These are phyloP conservation scores for Acer campestre DNA, from an alignment of 345 rosid genomes.

Conservation along the genomic window DNA sequence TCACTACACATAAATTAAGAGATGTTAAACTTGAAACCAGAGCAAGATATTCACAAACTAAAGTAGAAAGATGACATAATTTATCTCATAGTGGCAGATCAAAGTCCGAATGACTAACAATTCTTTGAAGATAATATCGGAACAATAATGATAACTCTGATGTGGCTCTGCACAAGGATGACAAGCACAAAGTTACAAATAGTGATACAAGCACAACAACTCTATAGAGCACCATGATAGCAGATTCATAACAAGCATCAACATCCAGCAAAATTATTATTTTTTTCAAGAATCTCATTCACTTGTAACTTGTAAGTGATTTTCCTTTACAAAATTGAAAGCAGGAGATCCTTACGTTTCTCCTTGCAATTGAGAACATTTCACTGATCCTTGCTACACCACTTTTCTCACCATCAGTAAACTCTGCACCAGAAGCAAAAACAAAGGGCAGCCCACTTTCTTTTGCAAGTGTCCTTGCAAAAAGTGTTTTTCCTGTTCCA, in stretches of 20 bases:
- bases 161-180: background rate
- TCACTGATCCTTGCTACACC: conserved; percentile 91
- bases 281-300: background rate
- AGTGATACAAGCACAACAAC: background rate
- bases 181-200: background rate
- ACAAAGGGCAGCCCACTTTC: conserved; percentile 95
- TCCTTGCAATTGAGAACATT: conserved; percentile 87
- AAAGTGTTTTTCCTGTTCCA: conserved; percentile 97
- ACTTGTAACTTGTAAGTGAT: background rate
- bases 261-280: background rate
- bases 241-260: background rate
- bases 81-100: background rate
- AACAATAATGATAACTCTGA: background rate
- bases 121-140: background rate
- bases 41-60: background rate
- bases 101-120: background rate
- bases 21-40: conserved; percentile 7
- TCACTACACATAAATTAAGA: background rate
- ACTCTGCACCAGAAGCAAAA: conserved; percentile 97
- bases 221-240: background rate
- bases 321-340: conserved; percentile 1
- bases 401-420: conserved; percentile 89
- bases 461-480: conserved; percentile 93
- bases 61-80: conserved; percentile 14
- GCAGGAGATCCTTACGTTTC: conserved; percentile 64